Base-by-base conservation (phyloP, 768 basidiomycete genomes). In the Lactarius akahatsu region DNA sequence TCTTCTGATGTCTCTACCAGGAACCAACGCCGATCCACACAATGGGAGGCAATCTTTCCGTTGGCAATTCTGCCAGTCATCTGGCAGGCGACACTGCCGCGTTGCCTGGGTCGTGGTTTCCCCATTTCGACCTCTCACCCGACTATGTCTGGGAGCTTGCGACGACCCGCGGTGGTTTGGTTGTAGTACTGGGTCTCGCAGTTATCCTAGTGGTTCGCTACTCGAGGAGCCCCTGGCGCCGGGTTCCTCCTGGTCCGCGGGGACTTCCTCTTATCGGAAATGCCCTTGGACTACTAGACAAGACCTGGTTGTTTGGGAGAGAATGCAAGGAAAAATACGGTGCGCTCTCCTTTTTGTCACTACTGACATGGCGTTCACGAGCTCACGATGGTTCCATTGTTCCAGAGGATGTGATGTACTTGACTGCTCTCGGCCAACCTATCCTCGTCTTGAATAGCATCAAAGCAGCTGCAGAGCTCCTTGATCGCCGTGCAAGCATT, bases 351-450 rank as follows among this genome's bases (percentile, higher is more conserved):
- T 15, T 55, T 32, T 16, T 32, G 11, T 40, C 15, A 40, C 4
- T 4, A 20, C 15, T 3, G 3, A 28, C 26, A 56, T 8, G 7
- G 63, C 56, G 34, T 52, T 47, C 16, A 70, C 73, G 54, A 76
- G 73, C 60, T 74, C 73, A 4, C 62, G 66, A 18, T 61, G 9
- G 6, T 34, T 34, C 34, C 2, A 9, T 34, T 34, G 74, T 13
- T 72, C 76, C 1, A 55, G 63, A 20, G 59, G 70, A 38, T 74
- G n/a, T 47, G n/a, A 47, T 47, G 45, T 47, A 47, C n/a, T 47
- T 47, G 4, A 47, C 3, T 11, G 45, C 45, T n/a, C 45, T 47
- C 45, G 45, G 45, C 10, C 45, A 47, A 16, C 45, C 45, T n/a
- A 47, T 47, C n/a, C n/a, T 47, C 45, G 10, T 47, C 45, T 10